These are phyloP conservation scores for Hymenoscyphus fraxineus DNA, from an alignment of 2,329 filamentous ascomycete species.

Conservation along the genomic window DNA sequence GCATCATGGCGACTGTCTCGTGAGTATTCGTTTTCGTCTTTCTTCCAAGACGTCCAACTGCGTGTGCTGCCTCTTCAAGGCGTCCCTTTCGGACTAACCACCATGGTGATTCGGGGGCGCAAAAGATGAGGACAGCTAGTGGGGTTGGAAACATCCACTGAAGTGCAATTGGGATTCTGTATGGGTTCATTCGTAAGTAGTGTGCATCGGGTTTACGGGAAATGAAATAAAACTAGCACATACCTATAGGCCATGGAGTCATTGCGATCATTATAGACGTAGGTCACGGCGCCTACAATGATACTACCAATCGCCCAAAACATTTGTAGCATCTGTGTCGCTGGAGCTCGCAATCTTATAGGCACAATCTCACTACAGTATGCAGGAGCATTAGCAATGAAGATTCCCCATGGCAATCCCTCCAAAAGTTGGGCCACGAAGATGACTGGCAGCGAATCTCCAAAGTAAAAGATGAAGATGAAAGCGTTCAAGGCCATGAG, in stretches of 20 bases:
- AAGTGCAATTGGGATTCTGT: constrained; percentile 47
- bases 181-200: constrained; percentile 7
- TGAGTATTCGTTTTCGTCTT: constrained; percentile 37
- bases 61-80: constrained; percentile 38
- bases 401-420: constrained; percentile 63
- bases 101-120: constrained; percentile 43
- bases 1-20: constrained; percentile 56
- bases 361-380: constrained; percentile 61
- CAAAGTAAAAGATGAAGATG: constrained; percentile 43
- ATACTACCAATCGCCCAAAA: constrained; percentile 61
- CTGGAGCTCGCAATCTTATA: constrained; percentile 52
- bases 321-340: constrained; percentile 63
- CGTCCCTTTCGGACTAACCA: constrained; percentile 47
- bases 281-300: constrained; percentile 56
- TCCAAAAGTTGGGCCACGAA: constrained; percentile 56
- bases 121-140: constrained; percentile 46
- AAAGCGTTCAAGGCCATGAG: constrained; percentile 53
- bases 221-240: constrained; percentile 24
- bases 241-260: constrained; percentile 42
- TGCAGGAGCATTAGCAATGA: constrained; percentile 61
- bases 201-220: constrained; percentile 8
- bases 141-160: constrained; percentile 53
- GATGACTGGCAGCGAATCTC: constrained; percentile 40
- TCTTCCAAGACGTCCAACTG: constrained; percentile 48
- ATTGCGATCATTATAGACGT: constrained; percentile 44